phyloP scores from a whole-genome alignment of 2,329 filamentous ascomycete genomes.

The Coniochaeta sp. region DNA sequence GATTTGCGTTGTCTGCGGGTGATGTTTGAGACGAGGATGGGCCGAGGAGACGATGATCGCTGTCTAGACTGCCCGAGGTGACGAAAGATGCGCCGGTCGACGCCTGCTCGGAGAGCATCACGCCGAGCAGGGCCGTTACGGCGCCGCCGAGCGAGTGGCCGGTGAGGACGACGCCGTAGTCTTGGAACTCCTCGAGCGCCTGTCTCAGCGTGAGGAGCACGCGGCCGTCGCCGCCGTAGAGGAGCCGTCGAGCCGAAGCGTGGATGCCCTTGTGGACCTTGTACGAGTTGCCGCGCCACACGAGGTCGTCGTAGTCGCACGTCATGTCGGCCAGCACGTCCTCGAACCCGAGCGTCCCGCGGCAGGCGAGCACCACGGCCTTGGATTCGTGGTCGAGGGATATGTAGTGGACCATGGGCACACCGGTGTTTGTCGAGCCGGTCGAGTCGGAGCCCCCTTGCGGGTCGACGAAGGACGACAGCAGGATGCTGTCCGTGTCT shows the following conservation, averaged over 20 bases:
- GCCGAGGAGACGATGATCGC: conserved; percentile 25
- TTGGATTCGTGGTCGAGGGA: conserved; percentile 65
- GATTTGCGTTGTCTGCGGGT: background rate
- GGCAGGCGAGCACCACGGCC: conserved; percentile 64
- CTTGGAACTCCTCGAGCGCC: conserved; percentile 57
- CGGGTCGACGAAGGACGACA: conserved; percentile 65
- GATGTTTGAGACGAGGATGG: background rate
- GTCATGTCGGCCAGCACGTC: conserved; percentile 68
- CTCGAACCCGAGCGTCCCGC: conserved; percentile 66
- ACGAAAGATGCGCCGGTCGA: conserved; percentile 51
- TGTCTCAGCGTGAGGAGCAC: conserved; percentile 60
- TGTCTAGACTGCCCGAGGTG: conserved; percentile 45
- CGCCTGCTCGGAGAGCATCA: conserved; percentile 62
- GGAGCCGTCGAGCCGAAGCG: conserved; percentile 59
- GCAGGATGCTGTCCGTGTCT: conserved; percentile 49
- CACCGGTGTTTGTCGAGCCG: conserved; percentile 57
- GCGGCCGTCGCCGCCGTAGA: conserved; percentile 60
- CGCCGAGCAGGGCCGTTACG: conserved; percentile 62
- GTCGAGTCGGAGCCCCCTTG: conserved; percentile 59
- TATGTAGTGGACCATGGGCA: conserved; percentile 67
- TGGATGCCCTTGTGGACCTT: conserved; percentile 71
- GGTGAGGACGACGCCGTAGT: conserved; percentile 63
- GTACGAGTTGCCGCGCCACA: conserved; percentile 57
- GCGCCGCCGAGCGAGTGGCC: conserved; percentile 64
- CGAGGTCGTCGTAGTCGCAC: conserved; percentile 62